These are phyloP conservation scores for Ophiostoma himal-ulmi DNA, from an alignment of 2,329 filamentous ascomycete species.

Conservation along the genomic window DNA sequence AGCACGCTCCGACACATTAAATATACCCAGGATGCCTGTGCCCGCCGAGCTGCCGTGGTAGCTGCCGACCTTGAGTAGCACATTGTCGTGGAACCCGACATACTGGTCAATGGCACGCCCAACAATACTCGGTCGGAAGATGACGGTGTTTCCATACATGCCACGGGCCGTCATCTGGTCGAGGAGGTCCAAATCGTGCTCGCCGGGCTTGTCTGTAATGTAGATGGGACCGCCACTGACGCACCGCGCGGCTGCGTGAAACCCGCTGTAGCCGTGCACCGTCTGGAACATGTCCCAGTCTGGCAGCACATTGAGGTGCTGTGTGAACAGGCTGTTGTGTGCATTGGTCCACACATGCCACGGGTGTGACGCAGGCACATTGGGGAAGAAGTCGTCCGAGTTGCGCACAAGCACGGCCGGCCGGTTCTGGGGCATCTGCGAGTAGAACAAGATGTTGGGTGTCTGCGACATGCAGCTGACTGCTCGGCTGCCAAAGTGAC, in stretches of 20 bases:
- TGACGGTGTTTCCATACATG: conserved; percentile 64
- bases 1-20: conserved; percentile 65
- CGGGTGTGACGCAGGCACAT: conserved; percentile 70
- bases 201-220: conserved; percentile 82
- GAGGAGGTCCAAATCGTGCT: conserved; percentile 71
- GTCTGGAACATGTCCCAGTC: conserved; percentile 74
- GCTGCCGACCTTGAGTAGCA: conserved; percentile 69
- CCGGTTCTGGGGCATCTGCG: conserved; percentile 69
- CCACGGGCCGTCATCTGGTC: conserved; percentile 74
- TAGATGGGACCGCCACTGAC: conserved; percentile 89
- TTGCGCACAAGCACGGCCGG: conserved; percentile 73
- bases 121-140: conserved; percentile 69
- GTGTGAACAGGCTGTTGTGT: conserved; percentile 75
- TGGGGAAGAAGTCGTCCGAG: conserved; percentile 87
- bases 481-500: conserved; percentile 68
- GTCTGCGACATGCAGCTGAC: conserved; percentile 95
- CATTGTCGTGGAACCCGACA: conserved; percentile 64
- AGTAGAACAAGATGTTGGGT: conserved; percentile 79
- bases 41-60: conserved; percentile 63
- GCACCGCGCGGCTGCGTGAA: conserved; percentile 85
- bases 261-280: conserved; percentile 62
- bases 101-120: conserved; percentile 72
- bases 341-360: conserved; percentile 97
- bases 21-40: conserved; percentile 72
- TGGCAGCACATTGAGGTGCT: conserved; percentile 78